Percentiles rank a stretch among this genome's conserved stretches.
Conservation (phyloP, 1,284 basidiomycete genomes). For the Neonothopanus nambi region DNA sequence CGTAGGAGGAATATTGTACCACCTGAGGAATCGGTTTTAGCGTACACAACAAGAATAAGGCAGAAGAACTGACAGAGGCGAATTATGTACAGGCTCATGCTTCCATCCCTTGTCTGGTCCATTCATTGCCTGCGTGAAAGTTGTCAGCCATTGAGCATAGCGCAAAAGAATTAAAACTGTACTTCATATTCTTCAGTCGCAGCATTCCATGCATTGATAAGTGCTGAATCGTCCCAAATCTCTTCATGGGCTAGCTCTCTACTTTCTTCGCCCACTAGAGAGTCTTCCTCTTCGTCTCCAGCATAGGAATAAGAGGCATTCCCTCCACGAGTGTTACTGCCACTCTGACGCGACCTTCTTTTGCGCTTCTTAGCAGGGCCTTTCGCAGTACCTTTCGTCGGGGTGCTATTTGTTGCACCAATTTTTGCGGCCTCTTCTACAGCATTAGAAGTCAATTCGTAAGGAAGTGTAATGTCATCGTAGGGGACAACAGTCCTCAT, state of each 20-base stretch:
- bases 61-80: slow-evolving; percentile 56
- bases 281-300: slow-evolving; percentile 21
- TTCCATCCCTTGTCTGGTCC: slow-evolving; percentile 74
- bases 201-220: slow-evolving; percentile 79
- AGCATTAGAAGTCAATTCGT: slow-evolving; percentile 22
- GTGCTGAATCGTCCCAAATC: slow-evolving; percentile 81
- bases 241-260: slow-evolving; percentile 68
- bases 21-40: slow-evolving; percentile 41
- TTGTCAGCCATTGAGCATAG: slow-evolving; percentile 9
- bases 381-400: too few relatives aligned
- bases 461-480: slow-evolving; percentile 52
- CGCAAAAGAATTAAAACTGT: slow-evolving; percentile 15
- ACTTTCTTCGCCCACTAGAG: slow-evolving; percentile 29
- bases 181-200: slow-evolving; percentile 78
- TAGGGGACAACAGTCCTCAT: slow-evolving; percentile 54
- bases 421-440: slow-evolving; percentile 20
- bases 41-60: slow-evolving; percentile 1
- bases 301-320: slow-evolving; percentile 8
- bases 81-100: slow-evolving; percentile 62
- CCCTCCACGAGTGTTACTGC: neutral
- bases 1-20: slow-evolving; percentile 71
- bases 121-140: slow-evolving; percentile 58
- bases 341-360: slow-evolving; percentile 25
- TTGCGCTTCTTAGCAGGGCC: slow-evolving; percentile 54
- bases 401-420: neutral